Conservation (phyloP, 1,139 yeast genomes). For the Yamadazyma epiphylla region DNA sequence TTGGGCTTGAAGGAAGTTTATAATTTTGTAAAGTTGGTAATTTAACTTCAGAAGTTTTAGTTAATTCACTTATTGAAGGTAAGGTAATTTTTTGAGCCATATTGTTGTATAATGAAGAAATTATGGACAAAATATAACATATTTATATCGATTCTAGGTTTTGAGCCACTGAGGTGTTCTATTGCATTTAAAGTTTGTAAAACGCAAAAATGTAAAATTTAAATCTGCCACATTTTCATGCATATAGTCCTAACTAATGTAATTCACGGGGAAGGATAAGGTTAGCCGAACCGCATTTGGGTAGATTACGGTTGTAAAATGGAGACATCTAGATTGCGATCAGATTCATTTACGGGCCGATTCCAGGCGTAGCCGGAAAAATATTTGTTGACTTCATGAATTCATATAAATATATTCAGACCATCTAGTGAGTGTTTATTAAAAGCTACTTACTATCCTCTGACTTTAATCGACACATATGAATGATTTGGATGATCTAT, state of each 20-base stretch:
- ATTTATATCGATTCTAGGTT: not conserved
- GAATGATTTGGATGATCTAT: no score
- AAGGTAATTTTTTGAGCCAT: slow-evolving; percentile 19
- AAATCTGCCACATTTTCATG: not conserved
- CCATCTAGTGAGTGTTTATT: no score
- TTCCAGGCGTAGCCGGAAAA: no score
- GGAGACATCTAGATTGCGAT: no score
- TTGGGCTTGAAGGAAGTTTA: not conserved
- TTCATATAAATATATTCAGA: no score
- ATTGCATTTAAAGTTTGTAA: not conserved
- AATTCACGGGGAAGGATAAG: not conserved
- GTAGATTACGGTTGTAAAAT: no score
- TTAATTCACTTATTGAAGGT: slow-evolving; percentile 35
- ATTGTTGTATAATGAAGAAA: slow-evolving; percentile 4
- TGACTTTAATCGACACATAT: no score
- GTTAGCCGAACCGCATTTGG: slow-evolving; percentile 1
- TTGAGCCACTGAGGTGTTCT: not conserved
- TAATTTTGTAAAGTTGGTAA: slow-evolving; percentile 9
- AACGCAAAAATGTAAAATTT: not conserved
- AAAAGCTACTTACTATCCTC: no score
- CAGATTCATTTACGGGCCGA: no score
- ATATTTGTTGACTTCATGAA: no score
- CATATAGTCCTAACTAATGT: no score
- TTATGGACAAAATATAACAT: not conserved
- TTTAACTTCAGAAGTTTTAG: slow-evolving; percentile 13